These are phyloP conservation scores for Arabidopsis thaliana DNA, from an alignment of 345 rosid species.

Conservation along the genomic window DNA sequence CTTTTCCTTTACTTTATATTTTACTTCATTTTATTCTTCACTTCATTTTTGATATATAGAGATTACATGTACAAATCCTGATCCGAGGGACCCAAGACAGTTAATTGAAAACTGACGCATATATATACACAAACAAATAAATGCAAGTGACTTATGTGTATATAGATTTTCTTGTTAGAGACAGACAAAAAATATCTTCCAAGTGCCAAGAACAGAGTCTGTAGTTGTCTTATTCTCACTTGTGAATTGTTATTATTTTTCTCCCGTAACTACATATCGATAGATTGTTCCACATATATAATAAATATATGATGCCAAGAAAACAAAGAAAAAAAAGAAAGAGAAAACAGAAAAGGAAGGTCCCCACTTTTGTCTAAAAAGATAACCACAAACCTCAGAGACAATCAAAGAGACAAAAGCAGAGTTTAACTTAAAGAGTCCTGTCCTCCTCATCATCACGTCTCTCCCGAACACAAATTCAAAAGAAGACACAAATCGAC, in stretches of 20 bases:
- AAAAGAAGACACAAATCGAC: background rate
- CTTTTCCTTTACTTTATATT: background rate
- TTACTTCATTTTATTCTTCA: background rate
- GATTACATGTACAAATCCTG: conserved; percentile 13
- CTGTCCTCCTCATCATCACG: background rate
- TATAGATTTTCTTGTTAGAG: background rate
- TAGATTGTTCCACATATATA: background rate
- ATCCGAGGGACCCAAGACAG: conserved; percentile 14
- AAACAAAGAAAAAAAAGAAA: background rate
- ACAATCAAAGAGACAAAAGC: conserved; percentile 13
- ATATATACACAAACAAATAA: background rate
- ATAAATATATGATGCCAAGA: background rate
- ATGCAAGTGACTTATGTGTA: background rate
- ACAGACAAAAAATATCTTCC: conserved; percentile 25
- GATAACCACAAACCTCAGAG: conserved; percentile 44
- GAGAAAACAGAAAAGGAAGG: background rate
- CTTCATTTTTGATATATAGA: background rate
- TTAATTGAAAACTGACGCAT: background rate
- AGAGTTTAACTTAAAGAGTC: background rate
- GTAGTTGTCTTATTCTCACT: background rate
- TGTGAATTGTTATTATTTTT: background rate
- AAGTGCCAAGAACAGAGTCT: conserved; percentile 10
- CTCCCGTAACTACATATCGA: background rate
- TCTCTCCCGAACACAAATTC: conserved; percentile 1
- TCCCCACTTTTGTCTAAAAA: conserved; percentile 33